Percentiles rank a stretch among this genome's conserved stretches.
Evolutionary conservation across 2,329 filamentous ascomycete genomes (phyloP).

Genomic region (Bipolaris gigantea): DNA sequence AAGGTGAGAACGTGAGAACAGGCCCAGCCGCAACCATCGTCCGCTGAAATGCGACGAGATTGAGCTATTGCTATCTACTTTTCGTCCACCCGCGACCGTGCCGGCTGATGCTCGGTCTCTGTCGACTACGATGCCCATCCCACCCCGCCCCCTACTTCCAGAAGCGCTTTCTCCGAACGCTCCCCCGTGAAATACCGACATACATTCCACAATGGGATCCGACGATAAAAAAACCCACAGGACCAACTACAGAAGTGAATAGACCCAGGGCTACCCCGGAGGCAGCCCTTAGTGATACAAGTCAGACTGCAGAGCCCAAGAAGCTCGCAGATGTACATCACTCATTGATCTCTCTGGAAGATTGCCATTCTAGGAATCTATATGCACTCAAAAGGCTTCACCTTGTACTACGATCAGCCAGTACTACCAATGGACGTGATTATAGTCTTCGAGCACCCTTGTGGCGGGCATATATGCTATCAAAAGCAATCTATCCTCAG

Average conservation of each 20-base stretch:
- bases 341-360: not conserved
- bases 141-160: slow-evolving; percentile 20
- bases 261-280: not conserved
- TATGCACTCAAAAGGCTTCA: slow-evolving; percentile 17
- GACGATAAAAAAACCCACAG: slow-evolving; percentile 15
- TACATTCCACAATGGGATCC: slow-evolving; percentile 35
- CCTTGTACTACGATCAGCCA: slow-evolving; percentile 16
- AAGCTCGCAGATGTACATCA: slow-evolving; percentile 11
- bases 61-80: not conserved
- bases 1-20: not conserved
- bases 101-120: slow-evolving; percentile 32
- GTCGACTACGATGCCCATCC: slow-evolving; percentile 26
- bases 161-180: slow-evolving; percentile 28
- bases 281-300: slow-evolving; percentile 1
- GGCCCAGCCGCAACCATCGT: not conserved
- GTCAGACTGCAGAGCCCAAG: slow-evolving; percentile 11
- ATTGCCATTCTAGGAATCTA: not conserved
- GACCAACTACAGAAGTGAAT: not conserved
- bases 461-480: slow-evolving; percentile 38
- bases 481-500: slow-evolving; percentile 21
- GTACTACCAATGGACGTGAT: not conserved
- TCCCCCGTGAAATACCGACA: slow-evolving; percentile 25
- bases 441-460: slow-evolving; percentile 16
- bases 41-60: not conserved
- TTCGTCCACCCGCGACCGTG: not conserved